These are phyloP conservation scores for Penicillium ucsense DNA, from an alignment of 495 filamentous ascomycete species.

Conservation along the genomic window DNA sequence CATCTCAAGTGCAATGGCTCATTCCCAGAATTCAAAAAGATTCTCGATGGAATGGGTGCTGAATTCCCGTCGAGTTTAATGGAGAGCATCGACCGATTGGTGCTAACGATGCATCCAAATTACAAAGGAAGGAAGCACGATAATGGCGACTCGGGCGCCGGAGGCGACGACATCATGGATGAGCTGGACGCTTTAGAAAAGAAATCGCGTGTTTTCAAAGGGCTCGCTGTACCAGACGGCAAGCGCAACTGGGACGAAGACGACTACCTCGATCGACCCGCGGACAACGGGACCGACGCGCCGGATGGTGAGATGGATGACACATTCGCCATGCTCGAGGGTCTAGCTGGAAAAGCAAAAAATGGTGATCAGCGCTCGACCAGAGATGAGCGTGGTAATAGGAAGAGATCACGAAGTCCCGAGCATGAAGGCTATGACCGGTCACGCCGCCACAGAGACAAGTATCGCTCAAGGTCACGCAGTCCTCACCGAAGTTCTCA, in stretches of 20 bases:
- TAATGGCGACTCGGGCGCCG: conserved; percentile 8
- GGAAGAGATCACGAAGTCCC: conserved; percentile 69
- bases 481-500: conserved; percentile 35
- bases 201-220: conserved; percentile 78
- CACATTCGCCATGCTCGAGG: conserved; percentile 83
- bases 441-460: conserved; percentile 41
- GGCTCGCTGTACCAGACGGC: conserved; percentile 79
- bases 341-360: conserved; percentile 62
- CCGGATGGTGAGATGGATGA: conserved; percentile 72
- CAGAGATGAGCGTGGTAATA: conserved; percentile 28
- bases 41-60: conserved; percentile 64
- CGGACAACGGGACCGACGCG: conserved; percentile 22
- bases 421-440: conserved; percentile 48
- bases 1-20: conserved; percentile 60
- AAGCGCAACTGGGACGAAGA: conserved; percentile 50
- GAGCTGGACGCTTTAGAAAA: conserved; percentile 40
- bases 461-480: conserved; percentile 46
- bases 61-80: conserved; percentile 86
- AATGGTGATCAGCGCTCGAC: conserved; percentile 25
- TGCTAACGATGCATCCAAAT: conserved; percentile 84
- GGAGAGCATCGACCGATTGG: conserved; percentile 81
- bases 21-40: conserved; percentile 58
- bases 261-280: conserved; percentile 20
- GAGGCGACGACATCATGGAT: conserved; percentile 24
- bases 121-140: conserved; percentile 46